Evolutionary conservation across 75 land plant species (phyloP).

Genomic region (Picea sitchensis): DNA sequence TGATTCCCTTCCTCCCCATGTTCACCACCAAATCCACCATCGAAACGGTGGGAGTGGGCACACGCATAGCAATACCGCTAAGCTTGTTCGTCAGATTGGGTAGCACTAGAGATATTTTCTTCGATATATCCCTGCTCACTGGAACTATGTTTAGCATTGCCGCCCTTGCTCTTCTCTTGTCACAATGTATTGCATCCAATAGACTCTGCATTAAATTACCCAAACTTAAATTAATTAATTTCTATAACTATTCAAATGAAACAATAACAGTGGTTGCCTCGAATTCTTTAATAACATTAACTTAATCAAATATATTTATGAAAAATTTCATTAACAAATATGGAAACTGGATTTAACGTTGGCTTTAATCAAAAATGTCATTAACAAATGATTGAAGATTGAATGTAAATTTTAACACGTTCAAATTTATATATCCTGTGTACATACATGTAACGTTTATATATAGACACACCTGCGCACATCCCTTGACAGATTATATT

Average conservation of each 20-base stretch:
- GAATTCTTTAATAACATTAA: too few relatives aligned
- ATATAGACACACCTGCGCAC: too few relatives aligned
- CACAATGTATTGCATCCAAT: slow-evolving; percentile 91
- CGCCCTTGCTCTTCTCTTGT: slow-evolving; percentile 77
- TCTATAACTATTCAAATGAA: background rate
- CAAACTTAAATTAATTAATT: background rate
- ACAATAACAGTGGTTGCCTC: too few relatives aligned
- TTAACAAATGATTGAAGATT: too few relatives aligned
- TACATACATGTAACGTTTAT: too few relatives aligned
- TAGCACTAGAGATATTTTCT: slow-evolving; percentile 85
- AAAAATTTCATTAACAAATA: too few relatives aligned
- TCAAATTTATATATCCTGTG: too few relatives aligned
- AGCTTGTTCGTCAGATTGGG: slow-evolving; percentile 92
- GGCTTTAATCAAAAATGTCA: too few relatives aligned
- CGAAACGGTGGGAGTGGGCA: slow-evolving; percentile 90
- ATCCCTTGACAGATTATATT: too few relatives aligned
- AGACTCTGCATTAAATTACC: slow-evolving; percentile 43
- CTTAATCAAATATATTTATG: background rate
- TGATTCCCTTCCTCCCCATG: slow-evolving; percentile 57
- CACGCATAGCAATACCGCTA: slow-evolving; percentile 87
- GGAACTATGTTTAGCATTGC: slow-evolving; percentile 96
- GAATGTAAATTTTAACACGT: too few relatives aligned
- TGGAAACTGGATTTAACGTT: too few relatives aligned
- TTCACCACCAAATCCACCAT: slow-evolving; percentile 93
- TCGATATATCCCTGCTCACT: slow-evolving; percentile 84